Evolutionary conservation across 2,329 filamentous ascomycete genomes (phyloP), one percentile per base, ranked within the genome.

Genomic region (Aspergillaceae sp.): DNA sequence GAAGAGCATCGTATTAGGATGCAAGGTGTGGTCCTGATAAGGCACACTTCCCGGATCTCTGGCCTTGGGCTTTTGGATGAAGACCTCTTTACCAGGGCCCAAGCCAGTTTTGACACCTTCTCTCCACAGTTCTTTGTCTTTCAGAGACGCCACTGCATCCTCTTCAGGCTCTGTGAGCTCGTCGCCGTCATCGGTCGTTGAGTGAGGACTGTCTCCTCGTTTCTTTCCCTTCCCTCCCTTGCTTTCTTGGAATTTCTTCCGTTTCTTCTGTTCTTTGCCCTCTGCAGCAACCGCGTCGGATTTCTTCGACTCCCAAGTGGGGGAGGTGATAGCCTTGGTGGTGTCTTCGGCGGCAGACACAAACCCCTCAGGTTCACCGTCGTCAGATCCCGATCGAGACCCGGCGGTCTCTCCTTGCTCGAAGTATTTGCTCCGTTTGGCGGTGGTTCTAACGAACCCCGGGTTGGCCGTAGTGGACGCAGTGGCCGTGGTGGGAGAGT

Each of bases 81-180:
- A 73, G 30, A 84, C 66, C 53, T 78, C 73, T 49, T 75, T 80
- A 7, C 80, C 80, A 34, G 78, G 79, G 4, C 73, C 77, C 29
- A 82, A 63, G 4, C 74, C 74, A 10, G 71, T 70, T 48, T 71
- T 77, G 33, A 77, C 75, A 7, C 77, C 78, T 48, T 73, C 66
- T 57, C 73, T 72, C 78, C 77, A 81, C 32, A 80, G 60, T 44
- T 79, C 74, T 51, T 73, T 71, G 40, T 69, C 68, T 44, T 70
- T 66, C 37, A 55, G 41, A 26, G 44, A 40, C 7, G 11, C 9
- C 19, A 41, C 41, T 19, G 26, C 29, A 72, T 90, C 86, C 69
- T 90, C 86, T 69, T 88, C 86, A 58, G 84, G 84, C 63, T 87
- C 86, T 55, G 82, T 87, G 69, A 87, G 86, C 65, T 86, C 81